Percentiles rank a stretch among this genome's conserved stretches.
These are phyloP conservation scores for Fomitiporia mediterranea DNA, from an alignment of 1,284 basidiomycete genomes.

Conservation along the genomic window DNA sequence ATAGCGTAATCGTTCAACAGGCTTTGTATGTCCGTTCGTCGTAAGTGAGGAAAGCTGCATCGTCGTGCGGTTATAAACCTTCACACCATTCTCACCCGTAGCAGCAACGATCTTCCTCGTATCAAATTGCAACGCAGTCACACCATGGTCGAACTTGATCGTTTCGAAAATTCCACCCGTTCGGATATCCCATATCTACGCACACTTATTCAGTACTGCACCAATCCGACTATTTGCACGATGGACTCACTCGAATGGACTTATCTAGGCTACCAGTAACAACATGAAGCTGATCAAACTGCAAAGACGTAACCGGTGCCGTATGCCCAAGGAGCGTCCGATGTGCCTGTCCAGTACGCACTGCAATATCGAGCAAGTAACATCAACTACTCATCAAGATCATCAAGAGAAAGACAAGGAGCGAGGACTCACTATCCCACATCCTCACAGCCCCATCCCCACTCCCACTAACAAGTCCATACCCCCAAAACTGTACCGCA, in stretches of 20 bases:
- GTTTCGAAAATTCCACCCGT: conserved; percentile 87
- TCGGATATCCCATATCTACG: conserved; percentile 93
- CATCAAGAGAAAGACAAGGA: not conserved
- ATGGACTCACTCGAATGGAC: conserved; percentile 70
- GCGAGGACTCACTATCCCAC: conserved; percentile 87
- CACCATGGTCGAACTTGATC: conserved; percentile 86
- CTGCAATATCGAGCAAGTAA: conserved; percentile 36
- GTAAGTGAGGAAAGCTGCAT: conserved; percentile 81
- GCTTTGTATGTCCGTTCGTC: conserved; percentile 89
- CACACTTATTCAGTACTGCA: not conserved
- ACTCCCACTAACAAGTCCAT: conserved; percentile 93
- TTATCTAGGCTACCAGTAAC: conserved; percentile 92
- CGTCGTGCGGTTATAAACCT: conserved; percentile 96
- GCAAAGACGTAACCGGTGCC: conserved; percentile 88
- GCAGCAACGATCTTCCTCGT: conserved; percentile 91
- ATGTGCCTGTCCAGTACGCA: conserved; percentile 98
- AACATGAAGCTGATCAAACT: conserved; percentile 96
- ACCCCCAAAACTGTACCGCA: conserved; percentile 98
- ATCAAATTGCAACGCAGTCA: conserved; percentile 94
- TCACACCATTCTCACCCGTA: conserved; percentile 90
- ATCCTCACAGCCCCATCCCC: conserved; percentile 96
- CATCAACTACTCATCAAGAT: conserved; percentile 13
- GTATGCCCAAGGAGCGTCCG: conserved; percentile 93
- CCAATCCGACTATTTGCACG: not conserved
- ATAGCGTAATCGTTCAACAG: conserved; percentile 88